Evolutionary conservation across 169 alveolate genomes (phyloP).

Genomic region (Plasmodium knowlesi): DNA sequence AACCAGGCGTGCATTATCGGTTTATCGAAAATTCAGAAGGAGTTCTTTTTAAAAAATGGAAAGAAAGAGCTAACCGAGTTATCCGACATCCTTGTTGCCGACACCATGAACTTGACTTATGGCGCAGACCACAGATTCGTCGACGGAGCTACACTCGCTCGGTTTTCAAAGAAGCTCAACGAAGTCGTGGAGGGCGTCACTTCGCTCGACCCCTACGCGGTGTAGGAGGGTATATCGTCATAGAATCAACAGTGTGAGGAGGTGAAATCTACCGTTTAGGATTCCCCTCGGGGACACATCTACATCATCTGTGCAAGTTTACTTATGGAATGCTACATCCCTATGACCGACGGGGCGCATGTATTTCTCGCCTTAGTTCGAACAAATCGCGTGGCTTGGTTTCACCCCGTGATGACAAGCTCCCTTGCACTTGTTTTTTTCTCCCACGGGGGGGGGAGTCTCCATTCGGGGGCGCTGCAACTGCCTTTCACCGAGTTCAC

Average conservation of each 20-base stretch:
- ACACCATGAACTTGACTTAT: constrained; percentile 50
- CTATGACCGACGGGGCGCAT: background rate
- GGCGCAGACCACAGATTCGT: constrained; percentile 95
- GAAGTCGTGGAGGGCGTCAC: constrained; percentile 6
- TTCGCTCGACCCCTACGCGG: constrained; percentile 25
- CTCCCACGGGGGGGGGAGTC: background rate
- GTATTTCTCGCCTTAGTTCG: background rate
- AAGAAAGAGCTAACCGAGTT: constrained; percentile 37
- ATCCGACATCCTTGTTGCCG: constrained; percentile 34
- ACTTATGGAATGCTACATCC: background rate
- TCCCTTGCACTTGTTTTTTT: background rate
- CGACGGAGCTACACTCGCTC: constrained; percentile 95
- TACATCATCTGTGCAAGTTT: background rate
- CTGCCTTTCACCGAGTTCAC: background rate
- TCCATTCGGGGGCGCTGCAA: background rate
- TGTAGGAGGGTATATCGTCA: background rate
- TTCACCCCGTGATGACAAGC: background rate
- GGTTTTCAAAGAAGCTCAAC: constrained; percentile 61
- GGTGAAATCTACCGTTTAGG: background rate
- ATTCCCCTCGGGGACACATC: background rate
- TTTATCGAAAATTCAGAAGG: constrained; percentile 77
- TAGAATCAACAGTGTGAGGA: background rate
- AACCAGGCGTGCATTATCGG: constrained; percentile 95
- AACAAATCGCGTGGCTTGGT: background rate
- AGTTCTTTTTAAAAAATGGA: constrained; percentile 77